Conservation (phyloP, 2,329 filamentous ascomycete genomes). For the Tolypocladium nubicola region DNA sequence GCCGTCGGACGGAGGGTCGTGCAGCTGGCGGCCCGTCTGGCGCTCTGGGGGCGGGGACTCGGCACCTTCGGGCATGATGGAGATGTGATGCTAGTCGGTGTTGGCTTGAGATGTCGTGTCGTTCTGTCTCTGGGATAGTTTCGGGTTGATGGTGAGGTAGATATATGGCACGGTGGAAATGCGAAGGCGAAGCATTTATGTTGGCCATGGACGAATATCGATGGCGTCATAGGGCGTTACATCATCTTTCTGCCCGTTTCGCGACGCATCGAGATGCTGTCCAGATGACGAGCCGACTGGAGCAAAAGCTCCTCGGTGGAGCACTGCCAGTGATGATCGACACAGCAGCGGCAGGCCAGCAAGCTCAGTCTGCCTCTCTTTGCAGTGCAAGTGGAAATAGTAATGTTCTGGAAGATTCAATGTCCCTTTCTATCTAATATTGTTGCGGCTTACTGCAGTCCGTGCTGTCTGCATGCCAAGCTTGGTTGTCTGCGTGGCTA, state of each 20-base stretch:
- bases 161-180: not conserved
- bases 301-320: not conserved
- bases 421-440: too few species aligned
- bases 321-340: not conserved
- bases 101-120: not conserved
- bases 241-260: not conserved
- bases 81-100: constrained; percentile 12
- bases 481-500: too few species aligned
- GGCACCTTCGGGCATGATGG: constrained; percentile 60
- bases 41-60: constrained; percentile 67
- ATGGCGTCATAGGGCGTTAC: not conserved
- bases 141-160: not conserved
- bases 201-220: not conserved
- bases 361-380: not conserved
- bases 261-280: not conserved
- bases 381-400: not conserved
- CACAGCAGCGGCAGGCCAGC: not conserved
- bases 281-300: not conserved
- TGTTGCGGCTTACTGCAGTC: too few species aligned
- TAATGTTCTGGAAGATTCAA: not conserved
- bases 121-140: not conserved
- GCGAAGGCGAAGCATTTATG: not conserved
- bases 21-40: constrained; percentile 54
- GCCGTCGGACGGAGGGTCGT: constrained; percentile 45
- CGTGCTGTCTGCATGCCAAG: too few species aligned